A percentile compares a stretch with the other conserved stretches of the same genome.
Conservation (phyloP, 2,329 filamentous ascomycete genomes). For the Elsinoe batatas region DNA sequence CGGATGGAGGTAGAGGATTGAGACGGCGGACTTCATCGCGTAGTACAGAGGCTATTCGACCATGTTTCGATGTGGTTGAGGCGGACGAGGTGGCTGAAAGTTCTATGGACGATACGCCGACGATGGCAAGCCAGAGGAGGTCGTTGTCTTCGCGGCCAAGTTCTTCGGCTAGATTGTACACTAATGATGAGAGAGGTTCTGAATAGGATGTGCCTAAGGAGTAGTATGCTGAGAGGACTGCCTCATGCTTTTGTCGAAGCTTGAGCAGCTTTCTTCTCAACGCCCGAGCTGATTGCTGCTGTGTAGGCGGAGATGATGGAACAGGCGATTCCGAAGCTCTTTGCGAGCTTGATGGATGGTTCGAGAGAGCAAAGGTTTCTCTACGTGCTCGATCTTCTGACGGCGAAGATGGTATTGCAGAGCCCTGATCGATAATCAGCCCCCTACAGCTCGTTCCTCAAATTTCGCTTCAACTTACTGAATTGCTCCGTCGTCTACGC, state of each 20-base stretch:
- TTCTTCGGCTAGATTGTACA: slow-evolving; percentile 90
- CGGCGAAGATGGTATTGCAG: slow-evolving; percentile 59
- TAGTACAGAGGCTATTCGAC: slow-evolving; percentile 73
- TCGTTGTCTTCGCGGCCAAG: slow-evolving; percentile 95
- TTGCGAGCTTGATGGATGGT: slow-evolving; percentile 33
- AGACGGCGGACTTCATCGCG: slow-evolving; percentile 88
- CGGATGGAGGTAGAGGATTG: slow-evolving; percentile 62
- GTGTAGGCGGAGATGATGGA: slow-evolving; percentile 47
- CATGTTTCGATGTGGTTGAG: slow-evolving; percentile 54
- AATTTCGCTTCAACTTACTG: slow-evolving; percentile 43
- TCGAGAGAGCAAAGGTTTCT: slow-evolving; percentile 16
- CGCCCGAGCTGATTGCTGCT: slow-evolving; percentile 58
- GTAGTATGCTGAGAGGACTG: slow-evolving; percentile 72
- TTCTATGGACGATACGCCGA: slow-evolving; percentile 89
- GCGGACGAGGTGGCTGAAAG: slow-evolving; percentile 78
- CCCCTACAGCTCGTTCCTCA: too few relatives aligned
- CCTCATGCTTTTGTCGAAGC: slow-evolving; percentile 67
- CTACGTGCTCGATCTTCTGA: slow-evolving; percentile 14
- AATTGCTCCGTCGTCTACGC: slow-evolving; percentile 79
- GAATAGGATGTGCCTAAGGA: slow-evolving; percentile 80
- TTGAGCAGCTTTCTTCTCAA: slow-evolving; percentile 64
- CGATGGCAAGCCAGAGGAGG: slow-evolving; percentile 85
- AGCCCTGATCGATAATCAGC: slow-evolving; percentile 33
- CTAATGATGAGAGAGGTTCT: slow-evolving; percentile 85
- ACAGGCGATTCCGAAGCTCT: slow-evolving; percentile 30